phyloP scores from a whole-genome alignment of 1,284 basidiomycete species.

The Stygiomarasmius scandens region DNA sequence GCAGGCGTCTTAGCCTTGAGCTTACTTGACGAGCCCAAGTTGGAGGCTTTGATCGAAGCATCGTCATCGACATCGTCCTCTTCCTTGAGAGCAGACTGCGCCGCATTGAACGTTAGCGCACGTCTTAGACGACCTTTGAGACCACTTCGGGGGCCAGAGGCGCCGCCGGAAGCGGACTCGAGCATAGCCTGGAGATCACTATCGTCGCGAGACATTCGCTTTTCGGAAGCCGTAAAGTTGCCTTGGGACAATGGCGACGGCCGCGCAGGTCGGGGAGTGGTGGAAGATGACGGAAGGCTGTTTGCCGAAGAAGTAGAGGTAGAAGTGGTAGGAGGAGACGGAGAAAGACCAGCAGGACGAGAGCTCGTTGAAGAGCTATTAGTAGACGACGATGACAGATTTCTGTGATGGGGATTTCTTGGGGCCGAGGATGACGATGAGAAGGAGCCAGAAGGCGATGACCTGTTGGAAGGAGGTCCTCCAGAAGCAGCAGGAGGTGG shows the following conservation, averaged over 20 bases:
- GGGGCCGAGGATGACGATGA: slow-evolving; percentile 14
- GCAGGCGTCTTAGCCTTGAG: slow-evolving; percentile 34
- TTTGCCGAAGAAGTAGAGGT: slow-evolving; percentile 37
- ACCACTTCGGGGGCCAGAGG: slow-evolving; percentile 59
- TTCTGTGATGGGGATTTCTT: slow-evolving; percentile 46
- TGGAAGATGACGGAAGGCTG: slow-evolving; percentile 37
- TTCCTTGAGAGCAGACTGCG: slow-evolving; percentile 54
- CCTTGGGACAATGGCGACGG: slow-evolving; percentile 80
- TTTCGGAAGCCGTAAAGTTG: slow-evolving; percentile 63
- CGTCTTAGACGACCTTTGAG: slow-evolving; percentile 79
- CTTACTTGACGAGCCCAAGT: slow-evolving; percentile 28
- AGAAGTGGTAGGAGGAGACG: slow-evolving; percentile 42
- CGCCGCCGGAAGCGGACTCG: slow-evolving; percentile 48
- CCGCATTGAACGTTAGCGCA: slow-evolving; percentile 65
- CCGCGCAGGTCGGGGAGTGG: slow-evolving; percentile 56
- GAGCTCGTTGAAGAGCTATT: slow-evolving; percentile 39
- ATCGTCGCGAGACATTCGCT: slow-evolving; percentile 78
- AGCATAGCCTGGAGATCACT: slow-evolving; percentile 66
- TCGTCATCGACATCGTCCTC: slow-evolving; percentile 57
- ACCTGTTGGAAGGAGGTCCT: slow-evolving; percentile 1
- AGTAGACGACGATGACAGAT: slow-evolving; percentile 40
- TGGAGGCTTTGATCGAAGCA: slow-evolving; percentile 45
- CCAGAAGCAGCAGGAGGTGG: slow-evolving; percentile 33
- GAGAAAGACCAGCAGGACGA: slow-evolving; percentile 49
- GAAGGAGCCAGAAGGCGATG: slow-evolving; percentile 8